These are phyloP conservation scores for Penicillium crystallinum DNA, from an alignment of 495 filamentous ascomycete genomes.

Conservation along the genomic window DNA sequence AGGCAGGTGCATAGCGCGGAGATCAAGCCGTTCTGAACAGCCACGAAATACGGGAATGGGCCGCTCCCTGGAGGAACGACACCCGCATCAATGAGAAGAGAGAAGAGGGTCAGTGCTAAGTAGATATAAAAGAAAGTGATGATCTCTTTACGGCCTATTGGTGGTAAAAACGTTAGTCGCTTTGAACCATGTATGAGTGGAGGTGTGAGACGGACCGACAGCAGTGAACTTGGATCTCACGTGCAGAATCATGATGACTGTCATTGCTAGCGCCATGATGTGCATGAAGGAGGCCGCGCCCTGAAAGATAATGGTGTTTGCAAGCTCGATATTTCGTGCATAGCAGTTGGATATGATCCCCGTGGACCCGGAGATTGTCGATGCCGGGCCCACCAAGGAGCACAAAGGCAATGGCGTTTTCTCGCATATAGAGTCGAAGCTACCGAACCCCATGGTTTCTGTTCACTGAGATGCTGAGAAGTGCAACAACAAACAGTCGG, in stretches of 20 bases:
- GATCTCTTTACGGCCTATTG: slow-evolving; percentile 91
- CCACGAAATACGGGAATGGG: slow-evolving; percentile 86
- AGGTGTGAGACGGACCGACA: slow-evolving; percentile 67
- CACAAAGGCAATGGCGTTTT: slow-evolving; percentile 85
- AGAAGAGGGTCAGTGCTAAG: slow-evolving; percentile 81
- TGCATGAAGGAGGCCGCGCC: slow-evolving; percentile 88
- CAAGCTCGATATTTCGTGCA: slow-evolving; percentile 89
- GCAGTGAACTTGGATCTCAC: slow-evolving; percentile 97
- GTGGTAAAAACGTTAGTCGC: slow-evolving; percentile 2
- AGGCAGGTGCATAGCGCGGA: slow-evolving; percentile 86
- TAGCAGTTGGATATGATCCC: slow-evolving; percentile 91
- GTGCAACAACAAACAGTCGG: slow-evolving; percentile 17
- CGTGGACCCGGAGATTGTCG: slow-evolving; percentile 56
- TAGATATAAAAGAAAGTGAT: slow-evolving; percentile 97
- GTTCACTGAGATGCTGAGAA: slow-evolving; percentile 1
- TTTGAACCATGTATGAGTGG: background rate
- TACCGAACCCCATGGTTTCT: slow-evolving; percentile 76
- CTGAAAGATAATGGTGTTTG: slow-evolving; percentile 98
- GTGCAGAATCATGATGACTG: slow-evolving; percentile 93
- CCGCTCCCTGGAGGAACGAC: slow-evolving; percentile 77
- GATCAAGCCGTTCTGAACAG: slow-evolving; percentile 82
- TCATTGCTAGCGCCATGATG: slow-evolving; percentile 88
- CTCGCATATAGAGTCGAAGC: slow-evolving; percentile 81
- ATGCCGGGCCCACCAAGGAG: slow-evolving; percentile 68
- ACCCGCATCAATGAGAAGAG: slow-evolving; percentile 87